phyloP scores from a whole-genome alignment of 108 stramenopile species.

The Skeletonema marinoi region DNA sequence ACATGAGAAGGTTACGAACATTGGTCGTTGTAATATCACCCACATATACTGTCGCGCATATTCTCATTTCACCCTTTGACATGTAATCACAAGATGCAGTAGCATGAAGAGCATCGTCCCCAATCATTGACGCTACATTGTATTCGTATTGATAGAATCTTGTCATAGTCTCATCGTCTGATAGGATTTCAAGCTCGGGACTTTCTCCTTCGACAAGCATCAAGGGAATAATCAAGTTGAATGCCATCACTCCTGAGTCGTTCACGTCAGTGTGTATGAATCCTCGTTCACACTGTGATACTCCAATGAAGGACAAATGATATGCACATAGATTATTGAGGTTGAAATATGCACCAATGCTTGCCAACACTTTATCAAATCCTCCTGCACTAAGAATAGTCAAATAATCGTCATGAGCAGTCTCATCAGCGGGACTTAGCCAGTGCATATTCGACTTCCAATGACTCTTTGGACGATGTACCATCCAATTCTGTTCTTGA shows the following conservation, averaged over 20 bases:
- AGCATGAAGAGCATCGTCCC: constrained; percentile 53
- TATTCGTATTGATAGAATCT: constrained; percentile 46
- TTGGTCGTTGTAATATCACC: too few species aligned
- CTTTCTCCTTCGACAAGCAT: constrained; percentile 29
- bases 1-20: constrained; percentile 24
- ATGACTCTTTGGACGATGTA: background rate
- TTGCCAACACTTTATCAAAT: constrained; percentile 55
- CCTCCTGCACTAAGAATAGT: constrained; percentile 40
- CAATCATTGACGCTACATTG: constrained; percentile 55
- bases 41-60: too few species aligned
- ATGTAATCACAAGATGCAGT: constrained; percentile 42
- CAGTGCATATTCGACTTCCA: background rate
- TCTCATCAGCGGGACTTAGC: constrained; percentile 48
- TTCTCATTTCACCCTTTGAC: too few species aligned
- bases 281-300: constrained; percentile 41
- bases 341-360: constrained; percentile 47
- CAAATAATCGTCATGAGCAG: constrained; percentile 38
- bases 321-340: constrained; percentile 49
- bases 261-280: constrained; percentile 54
- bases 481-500: background rate
- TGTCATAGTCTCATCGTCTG: background rate
- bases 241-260: constrained; percentile 39
- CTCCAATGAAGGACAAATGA: constrained; percentile 60
- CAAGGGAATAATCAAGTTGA: constrained; percentile 67
- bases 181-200: constrained; percentile 49